phyloP scores from a whole-genome alignment of 2,329 filamentous ascomycete species.

The Alternaria triticimaculans region DNA sequence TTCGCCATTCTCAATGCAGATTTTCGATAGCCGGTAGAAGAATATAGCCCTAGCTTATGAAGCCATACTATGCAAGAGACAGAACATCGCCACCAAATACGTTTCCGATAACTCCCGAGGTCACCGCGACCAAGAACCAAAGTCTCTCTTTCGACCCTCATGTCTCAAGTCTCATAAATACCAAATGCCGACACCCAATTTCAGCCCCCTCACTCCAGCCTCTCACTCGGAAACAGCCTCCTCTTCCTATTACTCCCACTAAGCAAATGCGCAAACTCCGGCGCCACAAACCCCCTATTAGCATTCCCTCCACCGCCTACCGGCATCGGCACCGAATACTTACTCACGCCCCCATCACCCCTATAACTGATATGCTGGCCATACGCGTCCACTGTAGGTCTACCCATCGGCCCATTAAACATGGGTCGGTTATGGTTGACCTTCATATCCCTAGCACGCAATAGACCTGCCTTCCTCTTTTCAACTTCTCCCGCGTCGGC shows the following conservation, averaged over 20 bases:
- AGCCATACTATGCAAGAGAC: too few species aligned
- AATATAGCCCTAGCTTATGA: fast-evolving
- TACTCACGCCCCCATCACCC: neutral
- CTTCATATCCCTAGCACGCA: neutral
- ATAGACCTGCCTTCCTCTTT: neutral
- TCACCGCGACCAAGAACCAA: neutral
- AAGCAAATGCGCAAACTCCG: constrained; percentile 8
- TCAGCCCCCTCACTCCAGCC: neutral
- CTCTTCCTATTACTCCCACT: constrained; percentile 13
- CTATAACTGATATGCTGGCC: neutral
- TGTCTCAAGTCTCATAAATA: too few species aligned
- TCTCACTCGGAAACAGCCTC: neutral
- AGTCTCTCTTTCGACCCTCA: neutral
- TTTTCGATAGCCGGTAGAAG: too few species aligned
- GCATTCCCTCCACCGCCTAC: neutral
- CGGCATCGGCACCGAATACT: neutral
- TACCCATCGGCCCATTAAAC: constrained; percentile 23
- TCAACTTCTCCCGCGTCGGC: neutral
- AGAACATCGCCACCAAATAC: too few species aligned
- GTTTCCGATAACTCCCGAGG: too few species aligned
- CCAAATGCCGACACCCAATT: neutral
- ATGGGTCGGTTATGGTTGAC: constrained; percentile 19
- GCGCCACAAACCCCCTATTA: neutral
- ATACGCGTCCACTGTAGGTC: neutral
- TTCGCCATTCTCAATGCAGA: too few species aligned